Base-by-base conservation (phyloP, 2,329 filamentous ascomycete genomes). In the Truncatella angustata region DNA sequence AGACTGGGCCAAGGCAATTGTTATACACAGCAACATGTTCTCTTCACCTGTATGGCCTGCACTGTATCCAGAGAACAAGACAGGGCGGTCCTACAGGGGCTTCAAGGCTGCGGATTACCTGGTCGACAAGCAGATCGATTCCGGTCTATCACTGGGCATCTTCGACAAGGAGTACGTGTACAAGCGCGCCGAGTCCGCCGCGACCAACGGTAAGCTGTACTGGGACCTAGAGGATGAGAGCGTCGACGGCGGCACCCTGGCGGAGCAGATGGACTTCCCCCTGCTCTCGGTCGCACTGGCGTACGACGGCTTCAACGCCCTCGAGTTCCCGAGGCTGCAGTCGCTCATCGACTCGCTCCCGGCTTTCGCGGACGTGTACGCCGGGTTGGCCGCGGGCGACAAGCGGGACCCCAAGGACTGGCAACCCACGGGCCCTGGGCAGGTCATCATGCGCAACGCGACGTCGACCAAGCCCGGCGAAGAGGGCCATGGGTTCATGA, bases 261-360 rank as follows among this genome's bases (percentile, higher is more conserved):
- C 64, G 2, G 61, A 61, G 49, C 58, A 61, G 42, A 68, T 69
- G 66, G 65, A 67, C 45, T 68, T 68, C 44, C 64, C 64, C 1
- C 57, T 67, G 7, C 64, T 65, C 2, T 65, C 60, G 9, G 49
- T 68, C 20, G 65, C 64, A 2, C 54, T 68, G 16, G 57, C 63
- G 3, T 66, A 61, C 47, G 66, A 69, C 49, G 57, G 56, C 35
- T 48, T 55, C 43, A 35, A 55, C 4, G 21, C 51, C 1, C 47
- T 60, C 18, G 55, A 63, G 45, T 16, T 28, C 16, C 43, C 51
- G 9, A 51, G 52, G 21, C 43, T 54, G 16, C 39, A 37, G 40
- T 34, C 40, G 2, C 14, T 58, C 32, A 44, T 49, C 5, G 45
- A 43, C 11, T 26, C 42, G 18, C 43, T 58, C 18, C 49, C 49